Evolutionary conservation across 768 basidiomycete species (phyloP).

Genomic region (Nidula microcarpa): DNA sequence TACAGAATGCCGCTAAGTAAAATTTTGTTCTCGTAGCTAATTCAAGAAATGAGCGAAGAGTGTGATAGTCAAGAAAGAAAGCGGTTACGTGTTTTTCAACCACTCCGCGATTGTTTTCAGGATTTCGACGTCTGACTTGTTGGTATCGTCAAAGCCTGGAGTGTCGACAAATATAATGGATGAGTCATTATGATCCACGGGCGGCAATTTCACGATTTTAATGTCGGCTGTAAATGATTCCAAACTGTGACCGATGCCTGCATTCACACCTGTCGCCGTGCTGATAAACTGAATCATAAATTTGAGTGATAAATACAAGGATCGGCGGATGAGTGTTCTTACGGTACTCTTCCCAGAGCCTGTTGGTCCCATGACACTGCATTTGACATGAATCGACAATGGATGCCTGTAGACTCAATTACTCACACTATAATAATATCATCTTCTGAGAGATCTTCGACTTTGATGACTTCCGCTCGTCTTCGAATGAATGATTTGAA

Average conservation of each 20-base stretch:
- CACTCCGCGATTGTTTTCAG: constrained; percentile 18
- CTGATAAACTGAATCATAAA: constrained; percentile 18
- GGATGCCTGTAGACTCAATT: background rate
- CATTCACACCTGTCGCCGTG: constrained; percentile 9
- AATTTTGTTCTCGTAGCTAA: constrained; percentile 4
- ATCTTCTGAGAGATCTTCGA: background rate
- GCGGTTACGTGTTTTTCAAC: constrained; percentile 17
- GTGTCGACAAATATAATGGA: constrained; percentile 24
- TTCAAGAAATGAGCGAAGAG: background rate
- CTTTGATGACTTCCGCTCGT: too few relatives aligned
- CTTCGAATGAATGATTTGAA: too few relatives aligned
- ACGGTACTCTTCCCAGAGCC: constrained; percentile 21
- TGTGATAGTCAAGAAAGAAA: background rate
- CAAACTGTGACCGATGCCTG: constrained; percentile 16
- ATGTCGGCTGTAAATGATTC: constrained; percentile 18
- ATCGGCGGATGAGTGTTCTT: background rate
- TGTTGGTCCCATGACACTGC: constrained; percentile 19
- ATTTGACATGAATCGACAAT: background rate
- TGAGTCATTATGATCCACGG: constrained; percentile 4
- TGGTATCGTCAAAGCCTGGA: constrained; percentile 25
- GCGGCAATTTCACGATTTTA: constrained; percentile 8
- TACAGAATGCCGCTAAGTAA: constrained; percentile 11
- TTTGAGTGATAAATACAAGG: background rate
- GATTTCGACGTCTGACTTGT: constrained; percentile 14
- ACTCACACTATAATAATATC: constrained; percentile 14